These are phyloP conservation scores for Avena atlantica DNA, from an alignment of 176 grass and related monocot species.

Conservation along the genomic window DNA sequence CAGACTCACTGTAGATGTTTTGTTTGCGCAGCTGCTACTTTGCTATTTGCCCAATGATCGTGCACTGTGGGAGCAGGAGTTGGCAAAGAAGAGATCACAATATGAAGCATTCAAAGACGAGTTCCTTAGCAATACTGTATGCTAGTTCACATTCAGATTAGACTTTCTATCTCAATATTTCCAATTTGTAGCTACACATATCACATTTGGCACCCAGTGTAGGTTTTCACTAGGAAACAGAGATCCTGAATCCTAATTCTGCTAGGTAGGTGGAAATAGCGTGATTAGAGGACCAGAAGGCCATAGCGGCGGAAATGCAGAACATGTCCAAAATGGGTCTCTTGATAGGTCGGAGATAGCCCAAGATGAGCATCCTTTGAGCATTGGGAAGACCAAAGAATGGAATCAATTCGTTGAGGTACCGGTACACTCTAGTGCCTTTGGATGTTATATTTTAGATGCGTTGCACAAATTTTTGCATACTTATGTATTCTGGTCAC, in stretches of 20 bases:
- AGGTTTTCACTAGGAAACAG: not conserved
- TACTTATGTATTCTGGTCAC: not conserved
- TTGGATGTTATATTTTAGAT: not conserved
- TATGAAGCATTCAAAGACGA: conserved; percentile 78
- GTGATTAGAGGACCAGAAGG: conserved; percentile 43
- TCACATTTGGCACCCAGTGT: not conserved
- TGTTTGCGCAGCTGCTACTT: conserved; percentile 73
- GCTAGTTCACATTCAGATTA: conserved; percentile 34
- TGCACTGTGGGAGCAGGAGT: conserved; percentile 66
- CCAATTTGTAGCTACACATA: not conserved
- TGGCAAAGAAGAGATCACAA: conserved; percentile 71
- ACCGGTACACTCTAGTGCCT: conserved; percentile 48
- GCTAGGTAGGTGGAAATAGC: conserved; percentile 78
- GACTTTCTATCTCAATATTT: conserved; percentile 22
- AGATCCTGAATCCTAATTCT: conserved; percentile 48
- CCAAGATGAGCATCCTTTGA: conserved; percentile 80
- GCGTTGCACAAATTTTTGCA: not conserved
- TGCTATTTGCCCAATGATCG: conserved; percentile 77
- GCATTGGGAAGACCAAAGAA: conserved; percentile 72
- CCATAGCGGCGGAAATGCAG: conserved; percentile 9
- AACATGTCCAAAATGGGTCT: conserved; percentile 41
- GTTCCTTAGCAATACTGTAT: conserved; percentile 79
- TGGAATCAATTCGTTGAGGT: conserved; percentile 92
- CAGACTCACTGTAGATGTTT: conserved; percentile 32
- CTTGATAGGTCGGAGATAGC: conserved; percentile 66